Conservation (phyloP, 148 eudicot species). For the Suaeda aralocaspica region DNA sequence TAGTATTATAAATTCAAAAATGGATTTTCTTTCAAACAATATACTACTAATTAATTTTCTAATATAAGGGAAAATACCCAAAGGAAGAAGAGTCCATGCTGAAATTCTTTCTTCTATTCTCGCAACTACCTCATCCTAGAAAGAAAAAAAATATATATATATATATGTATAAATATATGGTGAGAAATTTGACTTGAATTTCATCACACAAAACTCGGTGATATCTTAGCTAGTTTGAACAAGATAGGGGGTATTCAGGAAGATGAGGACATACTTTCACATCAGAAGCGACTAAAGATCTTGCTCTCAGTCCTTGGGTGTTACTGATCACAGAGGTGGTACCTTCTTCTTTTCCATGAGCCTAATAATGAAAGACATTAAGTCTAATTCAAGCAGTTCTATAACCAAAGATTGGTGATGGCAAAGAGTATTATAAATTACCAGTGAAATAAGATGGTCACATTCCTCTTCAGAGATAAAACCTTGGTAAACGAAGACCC, state of each 20-base stretch:
- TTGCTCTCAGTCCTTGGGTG: constrained; percentile 24
- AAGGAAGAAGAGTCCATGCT: constrained; percentile 94
- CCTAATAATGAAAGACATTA: constrained; percentile 28
- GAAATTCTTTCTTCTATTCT: constrained; percentile 71
- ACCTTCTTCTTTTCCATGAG: constrained; percentile 29
- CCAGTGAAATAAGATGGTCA: constrained; percentile 67
- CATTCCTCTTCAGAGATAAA: constrained; percentile 76
- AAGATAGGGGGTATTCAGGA: neutral
- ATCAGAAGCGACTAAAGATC: constrained; percentile 27
- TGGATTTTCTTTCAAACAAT: neutral
- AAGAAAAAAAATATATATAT: constrained; percentile 13
- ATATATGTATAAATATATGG: no score
- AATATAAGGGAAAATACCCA: constrained; percentile 34
- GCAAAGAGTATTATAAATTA: constrained; percentile 33
- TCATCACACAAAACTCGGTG: no score
- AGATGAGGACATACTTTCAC: constrained; percentile 39
- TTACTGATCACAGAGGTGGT: constrained; percentile 10
- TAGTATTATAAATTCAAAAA: neutral
- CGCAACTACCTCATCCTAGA: constrained; percentile 54
- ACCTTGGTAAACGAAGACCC: constrained; percentile 74
- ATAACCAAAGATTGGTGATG: neutral
- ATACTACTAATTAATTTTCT: no score
- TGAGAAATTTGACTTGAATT: constrained; percentile 9
- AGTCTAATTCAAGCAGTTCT: constrained; percentile 2
- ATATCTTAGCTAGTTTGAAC: neutral